Evolutionary conservation across 495 filamentous ascomycete species (phyloP).

Genomic region (Lasiosphaeria hispida): DNA sequence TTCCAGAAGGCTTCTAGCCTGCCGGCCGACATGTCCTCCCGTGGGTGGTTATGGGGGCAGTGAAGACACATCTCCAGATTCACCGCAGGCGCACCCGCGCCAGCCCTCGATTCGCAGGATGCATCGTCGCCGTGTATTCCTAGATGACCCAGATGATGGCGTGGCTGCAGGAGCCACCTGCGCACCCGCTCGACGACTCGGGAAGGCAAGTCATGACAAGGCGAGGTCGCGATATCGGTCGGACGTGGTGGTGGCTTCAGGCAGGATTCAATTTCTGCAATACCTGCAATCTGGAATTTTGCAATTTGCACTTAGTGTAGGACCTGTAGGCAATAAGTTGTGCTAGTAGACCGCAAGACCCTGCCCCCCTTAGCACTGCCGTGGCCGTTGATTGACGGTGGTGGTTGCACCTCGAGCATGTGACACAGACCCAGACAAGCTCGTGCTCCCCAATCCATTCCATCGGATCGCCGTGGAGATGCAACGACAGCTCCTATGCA

Average conservation of each 20-base stretch:
- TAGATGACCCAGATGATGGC: neutral
- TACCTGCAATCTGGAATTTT: too few species aligned
- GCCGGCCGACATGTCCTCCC: neutral
- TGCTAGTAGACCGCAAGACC: neutral
- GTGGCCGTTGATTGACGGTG: neutral
- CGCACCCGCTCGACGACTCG: too few species aligned
- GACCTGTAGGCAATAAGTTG: too few species aligned
- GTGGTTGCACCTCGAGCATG: neutral
- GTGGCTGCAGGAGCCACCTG: constrained; percentile 10
- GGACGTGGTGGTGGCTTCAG: too few species aligned
- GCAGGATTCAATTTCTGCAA: too few species aligned
- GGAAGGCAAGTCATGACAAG: neutral
- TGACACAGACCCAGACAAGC: too few species aligned
- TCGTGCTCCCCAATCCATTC: too few species aligned
- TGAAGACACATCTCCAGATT: constrained; percentile 8
- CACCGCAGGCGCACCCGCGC: neutral
- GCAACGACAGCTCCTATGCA: too few species aligned
- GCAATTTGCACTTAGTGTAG: too few species aligned
- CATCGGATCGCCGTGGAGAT: too few species aligned
- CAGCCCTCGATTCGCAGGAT: too few species aligned
- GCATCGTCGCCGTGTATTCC: neutral
- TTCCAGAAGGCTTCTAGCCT: constrained; percentile 16
- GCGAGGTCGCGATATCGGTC: neutral
- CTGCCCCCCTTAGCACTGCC: neutral
- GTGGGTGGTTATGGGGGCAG: neutral